phyloP scores from a whole-genome alignment of 192 early-diverging fungal species.

The Allomyces arbusculus region DNA sequence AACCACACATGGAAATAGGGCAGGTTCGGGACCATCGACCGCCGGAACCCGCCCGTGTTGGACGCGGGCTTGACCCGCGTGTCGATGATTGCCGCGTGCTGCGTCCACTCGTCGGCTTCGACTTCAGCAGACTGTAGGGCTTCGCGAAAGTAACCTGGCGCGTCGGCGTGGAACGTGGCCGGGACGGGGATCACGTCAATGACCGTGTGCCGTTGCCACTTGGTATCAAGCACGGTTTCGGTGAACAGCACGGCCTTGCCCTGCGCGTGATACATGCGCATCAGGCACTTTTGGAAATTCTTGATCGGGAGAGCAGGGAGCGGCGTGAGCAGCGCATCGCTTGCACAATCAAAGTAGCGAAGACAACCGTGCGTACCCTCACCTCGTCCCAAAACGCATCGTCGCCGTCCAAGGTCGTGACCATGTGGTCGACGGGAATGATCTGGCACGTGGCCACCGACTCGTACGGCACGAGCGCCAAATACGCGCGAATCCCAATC shows the following conservation, averaged over 20 bases:
- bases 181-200: conserved; percentile 90
- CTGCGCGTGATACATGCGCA: conserved; percentile 60
- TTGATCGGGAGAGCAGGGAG: conserved; percentile 1
- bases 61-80: conserved; percentile 11
- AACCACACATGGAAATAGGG: conserved; percentile 98
- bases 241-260: conserved; percentile 61
- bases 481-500: conserved; percentile 52
- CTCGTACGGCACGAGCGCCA: conserved; percentile 50
- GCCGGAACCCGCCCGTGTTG: conserved; percentile 43
- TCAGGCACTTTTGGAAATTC: conserved; percentile 91
- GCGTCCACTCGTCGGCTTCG: conserved; percentile 64
- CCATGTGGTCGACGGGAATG: conserved; percentile 67
- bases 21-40: conserved; percentile 49
- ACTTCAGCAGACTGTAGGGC: conserved; percentile 42
- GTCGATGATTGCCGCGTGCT: conserved; percentile 52
- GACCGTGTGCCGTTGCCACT: conserved; percentile 54
- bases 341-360: no score
- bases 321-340: no score
- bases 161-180: conserved; percentile 43
- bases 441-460: conserved; percentile 74
- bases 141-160: conserved; percentile 76
- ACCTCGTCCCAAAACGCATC: conserved; percentile 91
- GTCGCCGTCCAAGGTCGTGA: conserved; percentile 64
- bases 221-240: conserved; percentile 66
- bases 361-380: conserved; percentile 35